Evolutionary conservation across 495 filamentous ascomycete genomes (phyloP).

Genomic region (Penicillium manginii): DNA sequence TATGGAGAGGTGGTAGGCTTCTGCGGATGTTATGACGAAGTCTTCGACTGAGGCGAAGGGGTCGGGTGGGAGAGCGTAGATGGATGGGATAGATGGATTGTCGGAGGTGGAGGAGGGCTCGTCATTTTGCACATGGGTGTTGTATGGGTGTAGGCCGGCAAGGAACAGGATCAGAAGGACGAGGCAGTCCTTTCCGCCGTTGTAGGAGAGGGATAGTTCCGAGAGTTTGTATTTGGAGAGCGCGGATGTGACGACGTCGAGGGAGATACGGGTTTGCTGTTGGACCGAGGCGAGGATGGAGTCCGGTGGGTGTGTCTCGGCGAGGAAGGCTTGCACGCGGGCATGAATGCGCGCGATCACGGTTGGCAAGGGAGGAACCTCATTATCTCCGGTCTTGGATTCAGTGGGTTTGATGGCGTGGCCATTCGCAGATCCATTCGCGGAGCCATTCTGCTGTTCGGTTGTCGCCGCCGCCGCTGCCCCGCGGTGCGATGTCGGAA

Average conservation of each 20-base stretch:
- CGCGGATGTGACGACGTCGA: constrained; percentile 73
- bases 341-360: constrained; percentile 65
- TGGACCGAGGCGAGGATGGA: constrained; percentile 67
- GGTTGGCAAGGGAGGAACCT: constrained; percentile 33
- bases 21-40: constrained; percentile 70
- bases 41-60: constrained; percentile 84
- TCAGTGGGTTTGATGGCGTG: constrained; percentile 8
- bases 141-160: constrained; percentile 57
- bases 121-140: constrained; percentile 11
- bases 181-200: constrained; percentile 97
- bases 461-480: too few relatives aligned
- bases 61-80: constrained; percentile 81
- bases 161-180: constrained; percentile 90
- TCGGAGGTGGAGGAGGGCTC: neutral
- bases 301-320: constrained; percentile 56
- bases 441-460: constrained; percentile 13
- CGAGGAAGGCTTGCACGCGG: constrained; percentile 71
- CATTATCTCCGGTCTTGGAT: neutral
- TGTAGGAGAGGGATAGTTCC: constrained; percentile 90
- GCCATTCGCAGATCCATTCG: constrained; percentile 2
- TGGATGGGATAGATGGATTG: constrained; percentile 63
- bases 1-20: constrained; percentile 75
- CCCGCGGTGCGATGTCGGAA: constrained; percentile 18
- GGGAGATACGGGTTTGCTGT: constrained; percentile 67
- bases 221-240: constrained; percentile 71